Conservation (phyloP, 345 rosid species). For the Eucalyptus regnans region DNA sequence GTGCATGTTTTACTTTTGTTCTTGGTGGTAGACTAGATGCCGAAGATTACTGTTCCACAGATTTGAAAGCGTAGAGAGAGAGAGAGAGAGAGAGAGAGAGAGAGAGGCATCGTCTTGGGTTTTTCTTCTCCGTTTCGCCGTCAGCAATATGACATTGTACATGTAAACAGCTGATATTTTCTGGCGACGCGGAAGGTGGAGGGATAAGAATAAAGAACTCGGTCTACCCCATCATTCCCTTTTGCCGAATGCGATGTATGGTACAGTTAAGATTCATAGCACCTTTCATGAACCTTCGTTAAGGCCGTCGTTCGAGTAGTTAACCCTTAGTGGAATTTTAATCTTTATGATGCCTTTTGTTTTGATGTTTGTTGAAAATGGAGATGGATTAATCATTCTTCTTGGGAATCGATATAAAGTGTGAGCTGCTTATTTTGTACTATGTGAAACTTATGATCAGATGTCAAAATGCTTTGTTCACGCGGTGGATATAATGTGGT, state of each 20-base stretch:
- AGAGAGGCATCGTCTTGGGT: background rate
- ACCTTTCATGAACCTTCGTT: background rate
- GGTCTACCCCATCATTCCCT: background rate
- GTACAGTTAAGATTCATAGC: background rate
- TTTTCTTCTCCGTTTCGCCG: background rate
- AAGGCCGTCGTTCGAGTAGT: background rate
- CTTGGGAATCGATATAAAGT: background rate
- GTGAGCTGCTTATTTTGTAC: background rate
- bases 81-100: background rate
- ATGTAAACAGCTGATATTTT: background rate
- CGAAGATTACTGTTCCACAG: background rate
- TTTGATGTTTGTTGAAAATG: background rate
- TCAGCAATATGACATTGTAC: background rate
- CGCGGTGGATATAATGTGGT: background rate
- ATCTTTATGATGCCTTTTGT: background rate
- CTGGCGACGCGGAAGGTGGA: background rate
- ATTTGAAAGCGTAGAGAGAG: background rate
- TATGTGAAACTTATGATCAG: background rate
- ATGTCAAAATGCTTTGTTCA: background rate
- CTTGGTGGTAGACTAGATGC: background rate
- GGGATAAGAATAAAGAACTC: background rate
- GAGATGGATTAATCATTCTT: no score
- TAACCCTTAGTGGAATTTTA: background rate
- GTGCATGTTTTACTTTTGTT: background rate
- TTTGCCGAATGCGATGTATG: background rate